These are phyloP conservation scores for Verbascum thapsus DNA, from an alignment of 257 asterid species.

Conservation along the genomic window DNA sequence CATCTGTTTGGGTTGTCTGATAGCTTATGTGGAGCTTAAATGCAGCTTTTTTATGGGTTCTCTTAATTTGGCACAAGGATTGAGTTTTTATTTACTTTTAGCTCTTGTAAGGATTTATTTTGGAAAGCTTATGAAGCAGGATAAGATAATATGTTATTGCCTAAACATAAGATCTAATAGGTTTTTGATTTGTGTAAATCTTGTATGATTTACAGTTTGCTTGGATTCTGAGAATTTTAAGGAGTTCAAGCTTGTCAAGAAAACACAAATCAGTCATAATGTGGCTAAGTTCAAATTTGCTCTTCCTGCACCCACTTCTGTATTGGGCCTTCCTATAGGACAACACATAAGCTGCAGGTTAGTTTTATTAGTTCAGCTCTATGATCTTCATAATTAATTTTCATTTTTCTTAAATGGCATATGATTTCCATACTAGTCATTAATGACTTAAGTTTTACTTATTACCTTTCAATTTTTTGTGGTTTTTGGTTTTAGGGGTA, in stretches of 20 bases:
- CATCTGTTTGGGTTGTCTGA: too few species aligned
- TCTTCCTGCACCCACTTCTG: conserved; percentile 79
- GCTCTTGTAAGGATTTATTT: conserved; percentile 13
- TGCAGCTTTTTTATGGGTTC: conserved; percentile 13
- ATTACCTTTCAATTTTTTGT: conserved; percentile 1
- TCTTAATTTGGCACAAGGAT: conserved; percentile 31
- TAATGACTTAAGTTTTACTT: background rate
- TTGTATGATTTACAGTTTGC: conserved; percentile 50
- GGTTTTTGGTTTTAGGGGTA: conserved; percentile 62
- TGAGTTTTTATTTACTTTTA: conserved; percentile 14
- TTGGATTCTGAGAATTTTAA: conserved; percentile 80
- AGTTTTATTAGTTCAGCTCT: conserved; percentile 10
- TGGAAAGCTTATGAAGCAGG: background rate
- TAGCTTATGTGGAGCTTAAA: conserved; percentile 23
- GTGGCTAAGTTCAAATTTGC: conserved; percentile 85
- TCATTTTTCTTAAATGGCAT: too few species aligned
- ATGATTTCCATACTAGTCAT: background rate
- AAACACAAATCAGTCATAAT: conserved; percentile 78
- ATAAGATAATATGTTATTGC: conserved; percentile 8
- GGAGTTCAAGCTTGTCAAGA: conserved; percentile 86
- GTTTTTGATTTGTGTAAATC: conserved; percentile 25
- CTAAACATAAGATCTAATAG: conserved; percentile 12
- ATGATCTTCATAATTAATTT: background rate
- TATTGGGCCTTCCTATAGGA: conserved; percentile 87
- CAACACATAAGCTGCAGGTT: conserved; percentile 93